Evolutionary conservation across 1,284 basidiomycete species (phyloP).

Genomic region (Apiotrichum brassicae): DNA sequence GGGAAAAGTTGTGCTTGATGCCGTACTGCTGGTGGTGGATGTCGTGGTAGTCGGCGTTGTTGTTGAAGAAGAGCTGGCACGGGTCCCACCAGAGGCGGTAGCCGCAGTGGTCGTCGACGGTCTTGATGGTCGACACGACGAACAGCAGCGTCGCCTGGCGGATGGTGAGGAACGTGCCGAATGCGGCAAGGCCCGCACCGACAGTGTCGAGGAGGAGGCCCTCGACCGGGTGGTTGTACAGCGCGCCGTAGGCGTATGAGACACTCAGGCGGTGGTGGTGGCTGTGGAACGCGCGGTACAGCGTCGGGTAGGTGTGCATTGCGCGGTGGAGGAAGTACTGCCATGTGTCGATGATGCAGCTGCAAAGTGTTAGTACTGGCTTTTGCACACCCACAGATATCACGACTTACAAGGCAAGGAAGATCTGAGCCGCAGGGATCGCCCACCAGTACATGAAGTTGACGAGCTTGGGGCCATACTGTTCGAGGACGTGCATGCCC

Average conservation of each 20-base stretch:
- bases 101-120: conserved; percentile 96
- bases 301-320: conserved; percentile 84
- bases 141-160: conserved; percentile 86
- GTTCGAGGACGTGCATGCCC: conserved; percentile 45
- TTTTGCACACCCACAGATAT: not conserved
- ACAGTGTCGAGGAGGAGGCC: conserved; percentile 84
- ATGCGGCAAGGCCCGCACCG: conserved; percentile 73
- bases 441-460: conserved; percentile 91
- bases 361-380: conserved; percentile 41
- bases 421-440: conserved; percentile 68
- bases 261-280: conserved; percentile 95
- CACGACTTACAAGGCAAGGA: conserved; percentile 71
- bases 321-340: conserved; percentile 92
- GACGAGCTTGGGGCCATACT: conserved; percentile 54
- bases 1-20: conserved; percentile 92
- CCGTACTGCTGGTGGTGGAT: conserved; percentile 93
- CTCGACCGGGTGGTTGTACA: conserved; percentile 97
- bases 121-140: conserved; percentile 78
- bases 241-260: conserved; percentile 91
- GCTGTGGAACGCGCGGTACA: conserved; percentile 89
- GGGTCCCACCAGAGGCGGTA: conserved; percentile 85
- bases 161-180: conserved; percentile 62
- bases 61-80: conserved; percentile 77
- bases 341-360: conserved; percentile 95
- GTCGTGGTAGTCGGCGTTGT: conserved; percentile 97